These are phyloP conservation scores for Physaria fendleri DNA, from an alignment of 345 rosid genomes.

Conservation along the genomic window DNA sequence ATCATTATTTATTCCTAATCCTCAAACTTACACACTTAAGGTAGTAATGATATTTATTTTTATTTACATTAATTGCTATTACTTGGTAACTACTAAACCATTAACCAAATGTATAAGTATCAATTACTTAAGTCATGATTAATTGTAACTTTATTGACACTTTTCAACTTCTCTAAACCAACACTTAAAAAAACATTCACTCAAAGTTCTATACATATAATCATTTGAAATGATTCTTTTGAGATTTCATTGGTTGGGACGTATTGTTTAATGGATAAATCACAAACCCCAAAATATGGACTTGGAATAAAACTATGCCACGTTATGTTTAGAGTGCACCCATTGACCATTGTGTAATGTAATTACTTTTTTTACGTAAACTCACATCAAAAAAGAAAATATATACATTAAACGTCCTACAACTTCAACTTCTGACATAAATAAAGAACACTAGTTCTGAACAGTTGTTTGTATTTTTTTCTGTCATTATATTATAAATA, in stretches of 20 bases:
- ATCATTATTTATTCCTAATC: background rate
- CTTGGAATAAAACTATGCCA: background rate
- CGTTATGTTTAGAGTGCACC: background rate
- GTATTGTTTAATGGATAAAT: background rate
- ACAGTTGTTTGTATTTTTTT: background rate
- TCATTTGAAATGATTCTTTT: constrained; percentile 4
- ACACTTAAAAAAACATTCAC: background rate
- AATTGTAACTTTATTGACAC: constrained; percentile 4
- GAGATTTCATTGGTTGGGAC: constrained; percentile 2
- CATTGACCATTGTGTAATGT: constrained; percentile 14
- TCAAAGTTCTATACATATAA: background rate
- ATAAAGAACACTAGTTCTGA: background rate
- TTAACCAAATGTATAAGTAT: constrained; percentile 7
- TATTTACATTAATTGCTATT: background rate
- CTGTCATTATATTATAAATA: background rate
- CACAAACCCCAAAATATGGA: background rate
- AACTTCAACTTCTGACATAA: constrained; percentile 3
- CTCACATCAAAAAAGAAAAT: background rate
- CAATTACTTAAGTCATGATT: background rate
- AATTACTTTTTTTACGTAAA: background rate
- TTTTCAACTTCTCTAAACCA: background rate
- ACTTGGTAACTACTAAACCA: constrained; percentile 19
- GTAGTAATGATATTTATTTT: background rate
- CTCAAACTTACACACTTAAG: background rate
- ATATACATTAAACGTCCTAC: background rate